phyloP scores from a whole-genome alignment of 768 basidiomycete genomes.

The Royoungia palumana region DNA sequence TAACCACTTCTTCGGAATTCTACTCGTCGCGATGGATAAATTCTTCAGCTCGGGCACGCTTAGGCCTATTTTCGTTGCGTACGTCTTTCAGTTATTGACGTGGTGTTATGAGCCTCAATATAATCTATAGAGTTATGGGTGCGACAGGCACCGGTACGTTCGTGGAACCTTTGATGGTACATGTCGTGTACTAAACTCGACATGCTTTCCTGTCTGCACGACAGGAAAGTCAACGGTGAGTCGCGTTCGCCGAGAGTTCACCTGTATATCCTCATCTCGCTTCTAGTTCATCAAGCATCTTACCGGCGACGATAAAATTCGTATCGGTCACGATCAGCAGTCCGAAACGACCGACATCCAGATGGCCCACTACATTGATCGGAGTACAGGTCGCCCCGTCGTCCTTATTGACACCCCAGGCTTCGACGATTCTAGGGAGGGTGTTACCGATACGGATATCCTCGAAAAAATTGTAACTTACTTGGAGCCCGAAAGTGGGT shows the following conservation, averaged over 20 bases:
- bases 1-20: background rate
- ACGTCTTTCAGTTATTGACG: background rate
- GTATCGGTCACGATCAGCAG: conserved; percentile 6
- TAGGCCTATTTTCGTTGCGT: background rate
- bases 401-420: conserved; percentile 19
- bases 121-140: conserved; percentile 4
- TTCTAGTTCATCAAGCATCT: conserved; percentile 4
- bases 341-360: conserved; percentile 9
- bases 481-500: conserved; percentile 1
- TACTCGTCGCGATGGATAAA: background rate
- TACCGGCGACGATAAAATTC: conserved; percentile 3
- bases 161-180: too few species aligned
- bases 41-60: background rate
- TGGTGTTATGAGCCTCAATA: background rate
- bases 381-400: background rate
- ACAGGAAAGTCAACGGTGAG: conserved; percentile 11
- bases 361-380: background rate
- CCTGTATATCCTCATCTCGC: background rate
- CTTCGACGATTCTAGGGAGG: conserved; percentile 11
- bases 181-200: background rate
- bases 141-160: conserved; percentile 9
- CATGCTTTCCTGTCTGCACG: too few species aligned
- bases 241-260: background rate
- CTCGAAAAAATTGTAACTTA: conserved; percentile 13
- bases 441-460: conserved; percentile 19